Conservation (phyloP, 2,329 filamentous ascomycete genomes). For the Berkeleyomyces basicola region DNA sequence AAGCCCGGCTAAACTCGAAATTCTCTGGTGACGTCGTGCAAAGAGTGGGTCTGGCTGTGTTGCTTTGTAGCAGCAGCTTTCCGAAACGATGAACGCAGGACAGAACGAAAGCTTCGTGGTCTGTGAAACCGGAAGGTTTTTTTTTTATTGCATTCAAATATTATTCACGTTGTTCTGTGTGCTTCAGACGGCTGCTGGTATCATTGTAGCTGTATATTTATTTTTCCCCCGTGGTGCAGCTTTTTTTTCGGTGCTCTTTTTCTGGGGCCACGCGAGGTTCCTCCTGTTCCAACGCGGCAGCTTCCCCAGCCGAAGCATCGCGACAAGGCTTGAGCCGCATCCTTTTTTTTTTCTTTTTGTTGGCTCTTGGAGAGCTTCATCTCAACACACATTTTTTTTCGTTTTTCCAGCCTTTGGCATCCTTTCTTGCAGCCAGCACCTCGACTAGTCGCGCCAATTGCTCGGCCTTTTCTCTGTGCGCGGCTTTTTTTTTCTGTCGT, state of each 20-base stretch:
- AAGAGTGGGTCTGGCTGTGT: background rate
- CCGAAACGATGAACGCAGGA: background rate
- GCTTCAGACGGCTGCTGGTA: too few species aligned
- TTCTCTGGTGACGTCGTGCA: constrained; percentile 5
- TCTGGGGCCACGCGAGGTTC: background rate
- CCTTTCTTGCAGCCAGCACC: background rate
- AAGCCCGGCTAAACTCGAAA: background rate
- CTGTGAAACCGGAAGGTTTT: too few species aligned
- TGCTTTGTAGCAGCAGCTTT: background rate
- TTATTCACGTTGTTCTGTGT: too few species aligned
- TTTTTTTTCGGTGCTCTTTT: background rate
- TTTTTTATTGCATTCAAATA: too few species aligned
- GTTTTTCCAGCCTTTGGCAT: background rate
- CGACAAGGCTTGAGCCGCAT: constrained; percentile 4
- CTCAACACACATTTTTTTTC: background rate
- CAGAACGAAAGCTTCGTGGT: background rate
- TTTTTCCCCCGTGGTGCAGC: too few species aligned
- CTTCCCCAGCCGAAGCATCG: constrained; percentile 2
- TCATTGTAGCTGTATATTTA: too few species aligned
- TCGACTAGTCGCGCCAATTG: too few species aligned
- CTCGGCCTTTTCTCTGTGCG: background rate
- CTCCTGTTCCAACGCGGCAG: constrained; percentile 2
- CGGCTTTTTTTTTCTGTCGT: background rate
- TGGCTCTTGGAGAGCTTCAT: background rate
- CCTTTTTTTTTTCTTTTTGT: constrained; percentile 1